Conservation (phyloP, 1,139 yeast genomes). For the Cylindricascospora bacillispora region DNA sequence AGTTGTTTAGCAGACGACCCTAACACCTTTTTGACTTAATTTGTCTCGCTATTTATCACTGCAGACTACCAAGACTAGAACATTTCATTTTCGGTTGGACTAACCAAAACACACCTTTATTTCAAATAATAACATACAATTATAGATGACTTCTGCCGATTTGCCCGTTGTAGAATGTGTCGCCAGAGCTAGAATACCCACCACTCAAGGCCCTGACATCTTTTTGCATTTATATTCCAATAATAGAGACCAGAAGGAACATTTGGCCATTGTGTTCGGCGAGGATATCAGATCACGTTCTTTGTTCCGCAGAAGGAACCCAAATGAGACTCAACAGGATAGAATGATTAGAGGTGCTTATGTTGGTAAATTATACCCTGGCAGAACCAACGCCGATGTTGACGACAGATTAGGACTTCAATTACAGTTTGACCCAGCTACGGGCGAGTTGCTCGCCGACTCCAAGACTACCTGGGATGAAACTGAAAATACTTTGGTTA, state of each 20-base stretch:
- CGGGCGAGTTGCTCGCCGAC: constrained; percentile 40
- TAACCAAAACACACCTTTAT: too few species aligned
- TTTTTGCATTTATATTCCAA: constrained; percentile 82
- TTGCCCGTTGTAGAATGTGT: constrained; percentile 75
- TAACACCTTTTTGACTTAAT: too few species aligned
- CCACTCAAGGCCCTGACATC: constrained; percentile 51
- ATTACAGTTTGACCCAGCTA: constrained; percentile 34
- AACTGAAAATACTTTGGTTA: constrained; percentile 37
- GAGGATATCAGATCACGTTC: constrained; percentile 74
- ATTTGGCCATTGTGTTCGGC: constrained; percentile 93
- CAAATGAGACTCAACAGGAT: constrained; percentile 75
- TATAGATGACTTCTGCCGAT: constrained; percentile 4
- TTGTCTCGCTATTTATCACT: too few species aligned
- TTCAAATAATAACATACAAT: too few species aligned
- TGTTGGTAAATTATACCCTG: constrained; percentile 78
- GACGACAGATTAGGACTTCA: constrained; percentile 36
- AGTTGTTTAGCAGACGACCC: too few species aligned
- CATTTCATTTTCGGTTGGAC: too few species aligned
- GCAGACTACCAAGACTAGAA: too few species aligned
- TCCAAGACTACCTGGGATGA: constrained; percentile 23
- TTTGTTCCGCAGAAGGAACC: constrained; percentile 44
- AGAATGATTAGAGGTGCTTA: constrained; percentile 98
- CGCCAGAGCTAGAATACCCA: constrained; percentile 56
- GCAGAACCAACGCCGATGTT: constrained; percentile 56
- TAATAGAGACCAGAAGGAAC: constrained; percentile 82